Base-by-base conservation (phyloP, 2,329 filamentous ascomycete species). In the Colletotrichum cordylinicola region DNA sequence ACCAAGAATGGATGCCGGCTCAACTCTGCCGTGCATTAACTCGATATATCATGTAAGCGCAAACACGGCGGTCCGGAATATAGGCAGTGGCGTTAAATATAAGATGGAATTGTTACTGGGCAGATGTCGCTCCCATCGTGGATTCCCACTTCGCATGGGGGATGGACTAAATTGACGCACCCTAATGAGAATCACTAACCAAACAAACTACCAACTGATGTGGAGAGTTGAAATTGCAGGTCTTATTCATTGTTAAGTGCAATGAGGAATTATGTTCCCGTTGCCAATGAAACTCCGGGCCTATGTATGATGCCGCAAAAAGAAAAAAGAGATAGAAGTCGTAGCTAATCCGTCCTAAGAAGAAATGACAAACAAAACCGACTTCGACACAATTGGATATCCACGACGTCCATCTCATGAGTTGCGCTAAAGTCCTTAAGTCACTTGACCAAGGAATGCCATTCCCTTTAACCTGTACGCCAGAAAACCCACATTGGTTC, bases 241-340 rank as follows among this genome's bases (percentile, higher is more conserved):
- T 75, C n/a, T 68, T 29, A 33, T 67, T 75, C 68, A 73, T 73
- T 68, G 62, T 64, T 43, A 9, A 12, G 18, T 31, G 70, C 73
- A 60, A 35, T 9, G 56, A 73, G 73, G 29, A 65, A 64, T 56
- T 37, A 37, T 18, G 35, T 66, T 62, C 55, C 73, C 64, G 43
- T 67, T 70, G 67, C 71, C 74, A 66, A 74, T 76, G 60, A 74
- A 69, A 75, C 73, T 73, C 73, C 73, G 24, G 71, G 27, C 73
- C 73, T 58, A 70, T 76, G 52, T 76, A 66, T 74, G 43, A 76
- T 76, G 74, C 65, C 66, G 65, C 48, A 74, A 60, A 62, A 64
- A 24, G 24, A 24, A 24, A 31, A 69, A 60, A n/a, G 52, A 76
- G 66, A 70, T 61, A 48, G 21, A n/a, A 64, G 60, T 62, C 60